Evolutionary conservation across 2,329 filamentous ascomycete species (phyloP).

Genomic region (Metarhizium sp.): DNA sequence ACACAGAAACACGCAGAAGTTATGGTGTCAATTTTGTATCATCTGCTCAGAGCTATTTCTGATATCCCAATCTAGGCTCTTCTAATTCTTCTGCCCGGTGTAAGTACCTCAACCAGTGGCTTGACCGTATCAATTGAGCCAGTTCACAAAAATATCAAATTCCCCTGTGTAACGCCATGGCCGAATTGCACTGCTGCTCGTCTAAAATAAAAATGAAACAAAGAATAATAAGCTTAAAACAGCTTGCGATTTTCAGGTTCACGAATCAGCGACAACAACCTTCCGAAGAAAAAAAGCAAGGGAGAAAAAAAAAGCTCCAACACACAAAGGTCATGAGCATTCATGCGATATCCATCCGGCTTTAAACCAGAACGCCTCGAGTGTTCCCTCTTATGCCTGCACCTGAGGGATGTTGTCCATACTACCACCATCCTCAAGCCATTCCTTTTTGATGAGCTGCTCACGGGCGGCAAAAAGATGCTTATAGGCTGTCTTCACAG

Average conservation of each 20-base stretch:
- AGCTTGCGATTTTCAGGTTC: not conserved
- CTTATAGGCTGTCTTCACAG: conserved; percentile 92
- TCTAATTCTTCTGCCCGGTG: not conserved
- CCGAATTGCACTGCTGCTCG: not conserved
- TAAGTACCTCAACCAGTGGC: not conserved
- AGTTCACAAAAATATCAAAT: not conserved
- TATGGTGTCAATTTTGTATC: not conserved
- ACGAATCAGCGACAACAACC: not conserved
- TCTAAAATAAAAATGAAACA: not conserved
- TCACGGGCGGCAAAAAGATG: conserved; percentile 69
- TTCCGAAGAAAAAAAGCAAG: not conserved
- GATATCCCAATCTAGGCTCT: not conserved
- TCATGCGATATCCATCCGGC: not conserved
- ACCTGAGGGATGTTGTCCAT: conserved; percentile 57
- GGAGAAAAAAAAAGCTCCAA: not conserved
- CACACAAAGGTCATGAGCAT: not conserved
- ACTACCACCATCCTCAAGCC: conserved; percentile 64
- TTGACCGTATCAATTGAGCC: not conserved
- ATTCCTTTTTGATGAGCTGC: conserved; percentile 64
- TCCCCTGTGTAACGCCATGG: not conserved
- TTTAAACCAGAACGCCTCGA: not conserved
- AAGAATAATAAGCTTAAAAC: not conserved
- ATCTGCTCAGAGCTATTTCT: not conserved
- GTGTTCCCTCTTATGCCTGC: conserved; percentile 16
- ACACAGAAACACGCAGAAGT: not conserved